Evolutionary conservation across 2,329 filamentous ascomycete genomes (phyloP), one percentile per base, ranked within the genome.

Genomic region (Emmonsiellopsis sp.): DNA sequence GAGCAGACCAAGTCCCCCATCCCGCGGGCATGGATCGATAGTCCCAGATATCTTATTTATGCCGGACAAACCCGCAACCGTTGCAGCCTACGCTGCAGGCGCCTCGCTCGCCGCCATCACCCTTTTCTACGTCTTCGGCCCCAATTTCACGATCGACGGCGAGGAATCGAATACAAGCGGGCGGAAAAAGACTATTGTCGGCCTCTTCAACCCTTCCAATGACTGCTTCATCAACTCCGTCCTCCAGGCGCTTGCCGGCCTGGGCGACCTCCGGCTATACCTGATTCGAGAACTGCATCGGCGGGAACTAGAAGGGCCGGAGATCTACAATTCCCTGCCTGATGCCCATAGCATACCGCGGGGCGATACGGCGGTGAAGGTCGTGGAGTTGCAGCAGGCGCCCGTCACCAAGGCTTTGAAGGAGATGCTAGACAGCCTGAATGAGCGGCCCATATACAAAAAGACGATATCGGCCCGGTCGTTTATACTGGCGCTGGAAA

Each of bases 161-260:
- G 87, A 93, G 53, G 80, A 84, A 50, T 75, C 77, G 27, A 73
- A 71, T 54, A 75, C 70, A 56, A 81, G 79, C 53, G 73, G 74
- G 57, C 84, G 87, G 61, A 93, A 90, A 71, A 92, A 88, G 66
- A 87, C 88, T 55, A 88, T 94, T 43, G 90, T 97, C 53, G 93
- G 93, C 40, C 78, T 97, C 53, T 77, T 79, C 51, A 98, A 98
- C 70, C 84, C 88, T 7, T 93, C 92, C 61, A 98, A 98, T 71
- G 93, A 93, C 70, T 93, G 88, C 75, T 93, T 92, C 71, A 96
- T 97, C 75, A 98, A 98, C 71, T 95, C 90, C 27, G 87, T 95
- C 17, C 81, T 98, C 37, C 93, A 98, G 74, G 90, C 89, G 6
- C 79, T 98, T 43, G 92, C 93, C 11, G 93, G 93, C 2, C 77